These are phyloP conservation scores for Gnomoniopsis sp. DNA, from an alignment of 2,329 filamentous ascomycete species.

Conservation along the genomic window DNA sequence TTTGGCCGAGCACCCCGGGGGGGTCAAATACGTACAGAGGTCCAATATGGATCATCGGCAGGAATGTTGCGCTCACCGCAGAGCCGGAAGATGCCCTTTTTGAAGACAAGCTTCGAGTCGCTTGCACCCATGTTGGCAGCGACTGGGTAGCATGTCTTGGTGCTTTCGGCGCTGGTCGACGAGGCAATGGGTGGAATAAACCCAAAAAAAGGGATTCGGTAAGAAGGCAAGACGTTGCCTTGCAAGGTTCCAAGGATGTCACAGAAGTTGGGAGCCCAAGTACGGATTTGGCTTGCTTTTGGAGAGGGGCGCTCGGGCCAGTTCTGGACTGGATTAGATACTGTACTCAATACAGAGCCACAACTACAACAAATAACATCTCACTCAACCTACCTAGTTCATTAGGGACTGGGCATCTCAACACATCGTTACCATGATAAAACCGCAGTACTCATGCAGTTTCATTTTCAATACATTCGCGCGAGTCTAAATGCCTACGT, in stretches of 20 bases:
- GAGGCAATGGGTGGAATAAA: neutral
- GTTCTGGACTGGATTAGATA: no score
- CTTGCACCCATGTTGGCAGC: slow-evolving; percentile 78
- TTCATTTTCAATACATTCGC: neutral
- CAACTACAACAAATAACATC: no score
- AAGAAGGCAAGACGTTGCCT: neutral
- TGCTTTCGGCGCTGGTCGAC: neutral
- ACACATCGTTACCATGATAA: no score
- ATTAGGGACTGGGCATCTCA: no score
- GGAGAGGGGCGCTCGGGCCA: neutral
- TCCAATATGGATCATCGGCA: slow-evolving; percentile 89
- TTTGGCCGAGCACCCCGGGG: neutral
- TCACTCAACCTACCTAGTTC: no score
- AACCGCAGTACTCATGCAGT: neutral
- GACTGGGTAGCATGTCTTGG: slow-evolving; percentile 19
- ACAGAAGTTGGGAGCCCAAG: neutral
- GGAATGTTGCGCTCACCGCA: slow-evolving; percentile 89
- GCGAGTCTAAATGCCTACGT: neutral
- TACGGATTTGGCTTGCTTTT: neutral
- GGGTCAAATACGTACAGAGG: slow-evolving; percentile 61
- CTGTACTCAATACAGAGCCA: no score
- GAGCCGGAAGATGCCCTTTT: slow-evolving; percentile 94
- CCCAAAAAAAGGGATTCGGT: neutral
- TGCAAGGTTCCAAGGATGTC: neutral
- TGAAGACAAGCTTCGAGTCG: slow-evolving; percentile 98